A percentile compares a stretch with the other conserved stretches of the same genome.
Evolutionary conservation across 805 yeast genomes (phyloP).

Genomic region (Hyphopichia homilentoma): DNA sequence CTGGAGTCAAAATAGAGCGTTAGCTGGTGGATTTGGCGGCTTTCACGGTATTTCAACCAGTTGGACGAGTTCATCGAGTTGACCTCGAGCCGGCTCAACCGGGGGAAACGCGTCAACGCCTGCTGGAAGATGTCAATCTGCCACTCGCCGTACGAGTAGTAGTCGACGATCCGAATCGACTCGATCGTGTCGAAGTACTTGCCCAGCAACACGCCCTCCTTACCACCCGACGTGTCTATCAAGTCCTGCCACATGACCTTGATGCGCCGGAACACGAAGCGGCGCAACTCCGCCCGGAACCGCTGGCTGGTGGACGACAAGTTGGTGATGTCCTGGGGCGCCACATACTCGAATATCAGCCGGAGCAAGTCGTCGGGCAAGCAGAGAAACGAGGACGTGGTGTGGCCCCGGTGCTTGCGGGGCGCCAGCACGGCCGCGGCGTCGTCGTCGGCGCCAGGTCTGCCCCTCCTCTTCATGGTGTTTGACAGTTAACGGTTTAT

Average conservation of each 20-base stretch:
- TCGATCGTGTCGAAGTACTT: conserved; percentile 11
- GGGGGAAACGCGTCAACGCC: conserved; percentile 17
- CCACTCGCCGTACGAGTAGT: conserved; percentile 35
- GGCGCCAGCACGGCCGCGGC: background rate
- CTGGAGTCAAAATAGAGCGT: conserved; percentile 23
- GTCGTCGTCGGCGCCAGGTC: background rate
- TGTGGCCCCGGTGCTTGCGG: background rate
- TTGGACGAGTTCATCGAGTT: conserved; percentile 34
- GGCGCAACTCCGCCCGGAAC: conserved; percentile 15
- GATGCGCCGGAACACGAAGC: conserved; percentile 16
- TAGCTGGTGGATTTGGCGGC: conserved; percentile 14
- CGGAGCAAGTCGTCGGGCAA: conserved; percentile 10
- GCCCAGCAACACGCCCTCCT: conserved; percentile 3
- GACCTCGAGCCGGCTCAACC: conserved; percentile 20
- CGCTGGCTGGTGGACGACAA: conserved; percentile 12
- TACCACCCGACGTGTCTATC: conserved; percentile 1
- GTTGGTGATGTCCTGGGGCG: conserved; percentile 9
- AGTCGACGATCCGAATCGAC: conserved; percentile 25
- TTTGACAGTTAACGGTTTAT: too few species aligned
- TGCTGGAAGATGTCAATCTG: conserved; percentile 25
- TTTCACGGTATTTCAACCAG: conserved; percentile 37
- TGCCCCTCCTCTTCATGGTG: background rate
- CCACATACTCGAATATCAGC: conserved; percentile 3
- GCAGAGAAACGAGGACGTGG: conserved; percentile 1
- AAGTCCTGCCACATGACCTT: conserved; percentile 25